phyloP scores from a whole-genome alignment of 2,329 filamentous ascomycete species.

The Davidsoniella australis region DNA sequence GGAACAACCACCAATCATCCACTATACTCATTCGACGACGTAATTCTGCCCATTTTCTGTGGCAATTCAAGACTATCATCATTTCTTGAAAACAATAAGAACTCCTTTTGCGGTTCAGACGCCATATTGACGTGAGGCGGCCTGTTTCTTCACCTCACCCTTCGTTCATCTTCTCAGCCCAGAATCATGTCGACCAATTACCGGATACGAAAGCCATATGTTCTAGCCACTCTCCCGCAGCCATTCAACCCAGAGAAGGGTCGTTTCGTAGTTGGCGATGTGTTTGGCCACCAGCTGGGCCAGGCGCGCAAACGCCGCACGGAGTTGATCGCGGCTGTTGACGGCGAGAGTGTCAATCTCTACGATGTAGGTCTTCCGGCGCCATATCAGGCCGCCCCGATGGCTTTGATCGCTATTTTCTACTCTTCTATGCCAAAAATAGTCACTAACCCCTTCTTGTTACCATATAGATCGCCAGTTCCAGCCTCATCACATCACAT shows the following conservation, averaged over 20 bases:
- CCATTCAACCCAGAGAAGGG: constrained; percentile 32
- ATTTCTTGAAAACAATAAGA: no score
- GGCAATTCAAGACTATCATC: no score
- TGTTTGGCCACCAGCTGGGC: constrained; percentile 40
- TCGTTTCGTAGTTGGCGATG: constrained; percentile 40
- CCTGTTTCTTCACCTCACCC: neutral
- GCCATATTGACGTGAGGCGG: neutral
- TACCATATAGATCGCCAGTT: constrained; percentile 35
- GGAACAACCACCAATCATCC: no score
- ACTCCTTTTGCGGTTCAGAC: neutral
- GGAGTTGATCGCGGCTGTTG: constrained; percentile 45
- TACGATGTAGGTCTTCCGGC: constrained; percentile 38
- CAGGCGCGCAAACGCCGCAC: constrained; percentile 45
- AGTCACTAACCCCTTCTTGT: constrained; percentile 13
- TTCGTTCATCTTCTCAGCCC: neutral
- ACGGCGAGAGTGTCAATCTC: constrained; percentile 48
- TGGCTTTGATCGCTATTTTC: neutral
- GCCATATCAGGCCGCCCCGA: neutral
- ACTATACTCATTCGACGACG: no score
- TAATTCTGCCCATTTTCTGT: no score
- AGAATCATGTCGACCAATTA: constrained; percentile 38
- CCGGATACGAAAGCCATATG: constrained; percentile 46
- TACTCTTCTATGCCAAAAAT: constrained; percentile 1
- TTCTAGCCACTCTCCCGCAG: constrained; percentile 40
- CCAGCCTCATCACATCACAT: constrained; percentile 47